These are phyloP conservation scores for Penicillium arizonense DNA, from an alignment of 495 filamentous ascomycete species.

Conservation along the genomic window DNA sequence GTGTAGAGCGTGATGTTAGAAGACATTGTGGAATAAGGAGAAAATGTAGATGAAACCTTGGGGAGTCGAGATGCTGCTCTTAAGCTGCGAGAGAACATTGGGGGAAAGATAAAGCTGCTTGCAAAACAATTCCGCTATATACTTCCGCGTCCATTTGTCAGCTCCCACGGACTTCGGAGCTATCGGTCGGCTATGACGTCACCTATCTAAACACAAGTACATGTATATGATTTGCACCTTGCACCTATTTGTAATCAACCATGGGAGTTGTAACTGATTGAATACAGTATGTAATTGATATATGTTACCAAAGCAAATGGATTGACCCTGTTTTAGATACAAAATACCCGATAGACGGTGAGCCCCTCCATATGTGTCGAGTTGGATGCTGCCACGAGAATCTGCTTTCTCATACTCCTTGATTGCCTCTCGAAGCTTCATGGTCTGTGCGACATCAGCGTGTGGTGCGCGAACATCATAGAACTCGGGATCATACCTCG, in stretches of 20 bases:
- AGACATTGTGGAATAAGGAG: conserved; percentile 21
- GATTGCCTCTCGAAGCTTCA: conserved; percentile 86
- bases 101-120: background rate
- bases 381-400: too few species aligned
- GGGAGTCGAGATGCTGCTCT: conserved; percentile 14
- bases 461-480: conserved; percentile 8
- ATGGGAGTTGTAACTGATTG: too few species aligned
- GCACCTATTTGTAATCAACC: too few species aligned
- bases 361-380: too few species aligned
- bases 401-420: conserved; percentile 79
- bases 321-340: too few species aligned
- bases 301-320: too few species aligned
- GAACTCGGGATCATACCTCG: conserved; percentile 61
- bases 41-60: conserved; percentile 7
- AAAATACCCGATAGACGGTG: too few species aligned
- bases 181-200: background rate
- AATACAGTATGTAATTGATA: too few species aligned
- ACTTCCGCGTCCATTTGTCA: conserved; percentile 1
- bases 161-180: background rate
- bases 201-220: background rate
- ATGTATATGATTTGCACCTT: too few species aligned
- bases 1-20: conserved; percentile 39
- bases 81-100: conserved; percentile 13
- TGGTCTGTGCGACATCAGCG: conserved; percentile 57
- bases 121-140: background rate